Percentiles rank a stretch among this genome's conserved stretches.
phyloP scores from a whole-genome alignment of 1,284 basidiomycete species.

The Ganoderma lingzhi region DNA sequence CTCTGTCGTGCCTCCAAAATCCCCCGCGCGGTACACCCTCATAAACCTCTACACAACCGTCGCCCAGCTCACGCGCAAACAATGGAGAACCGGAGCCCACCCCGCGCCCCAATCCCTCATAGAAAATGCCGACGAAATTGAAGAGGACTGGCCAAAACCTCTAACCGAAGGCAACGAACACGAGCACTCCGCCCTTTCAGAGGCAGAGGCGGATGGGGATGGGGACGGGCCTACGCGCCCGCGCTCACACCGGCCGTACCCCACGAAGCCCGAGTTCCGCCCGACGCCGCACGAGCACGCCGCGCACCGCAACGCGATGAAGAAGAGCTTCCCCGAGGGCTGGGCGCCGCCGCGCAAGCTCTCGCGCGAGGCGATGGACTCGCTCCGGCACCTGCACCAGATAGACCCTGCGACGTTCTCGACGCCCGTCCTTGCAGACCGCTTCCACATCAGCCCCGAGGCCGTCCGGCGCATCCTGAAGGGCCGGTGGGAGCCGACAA shows the following conservation, averaged over 20 bases:
- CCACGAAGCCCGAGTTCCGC: constrained; percentile 21
- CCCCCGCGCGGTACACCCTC: constrained; percentile 27
- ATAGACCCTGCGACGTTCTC: constrained; percentile 76
- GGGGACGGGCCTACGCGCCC: constrained; percentile 6
- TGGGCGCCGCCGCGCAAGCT: constrained; percentile 90
- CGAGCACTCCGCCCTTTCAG: not conserved
- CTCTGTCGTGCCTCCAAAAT: constrained; percentile 16
- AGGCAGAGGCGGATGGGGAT: constrained; percentile 19
- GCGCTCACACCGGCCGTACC: constrained; percentile 21
- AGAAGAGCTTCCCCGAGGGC: constrained; percentile 73
- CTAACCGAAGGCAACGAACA: constrained; percentile 42
- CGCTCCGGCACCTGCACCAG: constrained; percentile 76
- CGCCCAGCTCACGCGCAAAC: constrained; percentile 36
- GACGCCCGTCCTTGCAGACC: constrained; percentile 75
- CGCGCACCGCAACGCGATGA: constrained; percentile 66
- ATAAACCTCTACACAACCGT: constrained; percentile 40
- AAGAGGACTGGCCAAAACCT: constrained; percentile 31
- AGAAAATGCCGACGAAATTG: constrained; percentile 55
- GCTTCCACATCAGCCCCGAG: constrained; percentile 88
- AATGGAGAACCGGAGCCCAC: constrained; percentile 60
- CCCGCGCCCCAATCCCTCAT: constrained; percentile 61
- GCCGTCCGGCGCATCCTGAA: constrained; percentile 86
- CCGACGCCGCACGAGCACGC: constrained; percentile 52
- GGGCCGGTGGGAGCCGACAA: constrained; percentile 79
- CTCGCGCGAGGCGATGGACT: constrained; percentile 92